Evolutionary conservation across 306 rosid species (phyloP).

Genomic region (Vigna hirtella): DNA sequence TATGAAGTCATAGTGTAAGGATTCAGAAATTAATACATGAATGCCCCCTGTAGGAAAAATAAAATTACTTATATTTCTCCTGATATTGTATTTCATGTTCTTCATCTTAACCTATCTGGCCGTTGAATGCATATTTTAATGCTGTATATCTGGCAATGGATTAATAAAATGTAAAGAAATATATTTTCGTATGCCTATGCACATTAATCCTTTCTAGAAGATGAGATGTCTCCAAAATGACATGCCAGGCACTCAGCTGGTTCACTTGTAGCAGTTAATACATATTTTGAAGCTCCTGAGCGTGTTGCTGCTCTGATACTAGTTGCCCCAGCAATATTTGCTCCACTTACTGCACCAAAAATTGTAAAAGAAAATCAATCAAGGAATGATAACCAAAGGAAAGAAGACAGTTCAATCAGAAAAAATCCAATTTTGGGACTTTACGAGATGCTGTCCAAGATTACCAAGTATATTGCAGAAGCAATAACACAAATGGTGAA

Average conservation of each 20-base stretch:
- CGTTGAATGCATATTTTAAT: conserved; percentile 13
- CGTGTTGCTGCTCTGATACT: conserved; percentile 89
- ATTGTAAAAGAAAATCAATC: conserved; percentile 47
- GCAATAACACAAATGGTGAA: conserved; percentile 61
- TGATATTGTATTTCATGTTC: neutral
- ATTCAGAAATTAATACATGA: conserved; percentile 7
- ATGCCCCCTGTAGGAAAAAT: conserved; percentile 23
- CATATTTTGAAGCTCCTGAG: conserved; percentile 91
- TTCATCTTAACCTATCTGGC: conserved; percentile 13
- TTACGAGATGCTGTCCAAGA: conserved; percentile 56
- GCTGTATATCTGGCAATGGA: conserved; percentile 3
- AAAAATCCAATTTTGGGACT: conserved; percentile 58
- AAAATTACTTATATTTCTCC: conserved; percentile 4
- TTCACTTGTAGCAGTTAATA: conserved; percentile 74
- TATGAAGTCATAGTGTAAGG: conserved; percentile 15
- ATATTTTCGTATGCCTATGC: conserved; percentile 19
- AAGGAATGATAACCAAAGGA: conserved; percentile 50
- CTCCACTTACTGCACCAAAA: conserved; percentile 57
- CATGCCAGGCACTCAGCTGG: conserved; percentile 94
- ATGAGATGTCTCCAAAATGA: conserved; percentile 42
- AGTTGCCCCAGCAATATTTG: conserved; percentile 86
- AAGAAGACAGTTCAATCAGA: conserved; percentile 45
- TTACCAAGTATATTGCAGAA: conserved; percentile 51
- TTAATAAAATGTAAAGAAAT: conserved; percentile 5
- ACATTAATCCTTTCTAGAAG: conserved; percentile 19